Base-by-base conservation (phyloP, 257 asterid species). In the Solanum etuberosum region DNA sequence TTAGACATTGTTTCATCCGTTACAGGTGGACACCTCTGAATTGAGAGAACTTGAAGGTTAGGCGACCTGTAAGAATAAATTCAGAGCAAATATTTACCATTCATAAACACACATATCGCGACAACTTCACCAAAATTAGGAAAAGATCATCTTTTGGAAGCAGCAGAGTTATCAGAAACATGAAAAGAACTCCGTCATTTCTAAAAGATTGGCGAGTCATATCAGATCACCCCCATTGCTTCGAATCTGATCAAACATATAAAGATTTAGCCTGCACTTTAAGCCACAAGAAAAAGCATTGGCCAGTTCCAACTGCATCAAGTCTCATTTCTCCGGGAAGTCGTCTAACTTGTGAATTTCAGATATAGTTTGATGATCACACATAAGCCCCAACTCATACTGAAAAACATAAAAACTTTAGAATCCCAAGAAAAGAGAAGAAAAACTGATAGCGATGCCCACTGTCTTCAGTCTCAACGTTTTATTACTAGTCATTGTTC, bases 21-120 rank as follows among this genome's bases (percentile, higher is more conserved):
- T 83, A 92, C 92, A 83, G 87, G 94, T 88, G 97, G 96, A 32
- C 90, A 94, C 90, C 97, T 93, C 94, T 91, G 91, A 86, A 96
- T 90, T 3, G 94, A 93, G 82, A 96, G 96, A 83, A 94, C 93
- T 91, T 92, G 89, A 90, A 96, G 98, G 72, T 93, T 92, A 9
- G 93, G 95, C 89, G 98, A 96, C 89, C 99, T 96, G 96, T 20
- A 84, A 42, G 86, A 77, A 57, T 57, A 57, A 11, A 42, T 73
- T 29, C 20, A 34, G 38, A 23, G 63, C 14, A 78, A 76, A 9
- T 80, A 59, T 11, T 54, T 25, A 51, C 20, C 35, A 61, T 54
- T 7, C 65, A 65, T 77, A 77, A 42, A 27, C 37, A 25, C 1
- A 1, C 0, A n/a, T 51, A 51, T 51, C 61, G 4, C 10, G 4